Conservation (phyloP, 1,284 basidiomycete species). For the Fistulina hepatica region DNA sequence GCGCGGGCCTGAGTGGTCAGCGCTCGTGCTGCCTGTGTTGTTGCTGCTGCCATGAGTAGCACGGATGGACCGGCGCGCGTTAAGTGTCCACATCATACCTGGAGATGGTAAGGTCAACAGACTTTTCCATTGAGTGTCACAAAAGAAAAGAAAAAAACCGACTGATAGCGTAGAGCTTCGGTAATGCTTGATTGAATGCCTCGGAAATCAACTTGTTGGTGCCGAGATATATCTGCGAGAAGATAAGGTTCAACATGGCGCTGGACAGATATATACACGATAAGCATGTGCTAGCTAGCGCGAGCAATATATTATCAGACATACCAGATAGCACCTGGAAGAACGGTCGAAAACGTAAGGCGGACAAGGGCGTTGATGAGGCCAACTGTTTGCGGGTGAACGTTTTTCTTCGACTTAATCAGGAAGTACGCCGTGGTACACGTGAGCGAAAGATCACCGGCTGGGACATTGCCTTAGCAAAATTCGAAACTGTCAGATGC, state of each 20-base stretch:
- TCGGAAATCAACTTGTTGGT: constrained; percentile 19
- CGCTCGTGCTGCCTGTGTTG: constrained; percentile 8
- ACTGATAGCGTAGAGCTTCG: constrained; percentile 24
- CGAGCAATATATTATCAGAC: constrained; percentile 3
- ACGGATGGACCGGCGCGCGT: constrained; percentile 9
- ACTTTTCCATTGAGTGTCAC: no score
- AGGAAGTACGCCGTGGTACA: constrained; percentile 23
- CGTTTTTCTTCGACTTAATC: constrained; percentile 20
- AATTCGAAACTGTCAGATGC: background rate
- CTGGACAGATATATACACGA: constrained; percentile 13
- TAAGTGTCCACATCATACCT: constrained; percentile 14
- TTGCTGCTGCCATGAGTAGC: constrained; percentile 7
- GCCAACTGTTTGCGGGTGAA: constrained; percentile 20
- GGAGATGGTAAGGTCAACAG: no score
- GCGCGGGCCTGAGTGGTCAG: constrained; percentile 9
- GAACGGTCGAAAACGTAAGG: constrained; percentile 26
- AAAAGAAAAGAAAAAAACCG: no score
- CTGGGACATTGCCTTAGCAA: constrained; percentile 7
- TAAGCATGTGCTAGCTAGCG: background rate
- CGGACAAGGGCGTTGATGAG: constrained; percentile 23
- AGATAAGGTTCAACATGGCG: constrained; percentile 25
- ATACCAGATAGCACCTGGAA: constrained; percentile 26
- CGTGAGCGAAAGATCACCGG: constrained; percentile 23
- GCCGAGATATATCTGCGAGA: constrained; percentile 23
- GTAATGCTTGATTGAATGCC: constrained; percentile 21